Evolutionary conservation across 805 yeast species (phyloP), one percentile per base, ranked within the genome.

Genomic region (Groenewaldozyma salmanticensis): DNA sequence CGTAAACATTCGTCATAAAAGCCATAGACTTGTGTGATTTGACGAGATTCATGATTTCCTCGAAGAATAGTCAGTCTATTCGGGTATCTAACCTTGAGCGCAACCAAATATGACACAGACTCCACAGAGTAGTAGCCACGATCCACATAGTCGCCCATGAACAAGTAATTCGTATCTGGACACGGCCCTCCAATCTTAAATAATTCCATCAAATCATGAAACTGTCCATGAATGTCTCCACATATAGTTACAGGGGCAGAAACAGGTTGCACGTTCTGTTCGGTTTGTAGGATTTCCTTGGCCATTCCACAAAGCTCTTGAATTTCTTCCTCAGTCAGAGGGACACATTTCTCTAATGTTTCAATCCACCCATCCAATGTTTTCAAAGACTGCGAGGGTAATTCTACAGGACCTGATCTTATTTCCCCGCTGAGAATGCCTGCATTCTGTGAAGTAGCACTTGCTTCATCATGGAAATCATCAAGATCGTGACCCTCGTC

Each of bases 151-250:
- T 88, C 96, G 51, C 66, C 66, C 87, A 88, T 79, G 55, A 88
- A 88, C 47, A 88, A 64, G 61, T 88, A 88, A 64, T 84, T 86
- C 11, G 95, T 88, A 54, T 78, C 88, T 2, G 96, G 96, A 54
- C 94, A 84, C 43, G 92, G 94, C 15, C 96, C 96, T 34, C 96
- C 96, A 52, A 88, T 88, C 59, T 86, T 84, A 67, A 88, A 88
- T 49, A 88, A 69, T 64, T 88, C 96, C 83, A 88, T 85, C 59
- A 88, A 71, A 66, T 88, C 96, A 64, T 88, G 96, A 61, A 88
- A 88, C 66, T 88, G 96, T 33, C 96, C 96, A 59, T 88, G 96
- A 38, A 88, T 94, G 64, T 88, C 96, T 52, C 96, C 96, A 68
- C 96, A 88, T 50, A 88, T 87, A 21, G 96, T 88, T 37, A 88